Conservation (phyloP, 1,284 basidiomycete species). For the Wallemia hederae region DNA sequence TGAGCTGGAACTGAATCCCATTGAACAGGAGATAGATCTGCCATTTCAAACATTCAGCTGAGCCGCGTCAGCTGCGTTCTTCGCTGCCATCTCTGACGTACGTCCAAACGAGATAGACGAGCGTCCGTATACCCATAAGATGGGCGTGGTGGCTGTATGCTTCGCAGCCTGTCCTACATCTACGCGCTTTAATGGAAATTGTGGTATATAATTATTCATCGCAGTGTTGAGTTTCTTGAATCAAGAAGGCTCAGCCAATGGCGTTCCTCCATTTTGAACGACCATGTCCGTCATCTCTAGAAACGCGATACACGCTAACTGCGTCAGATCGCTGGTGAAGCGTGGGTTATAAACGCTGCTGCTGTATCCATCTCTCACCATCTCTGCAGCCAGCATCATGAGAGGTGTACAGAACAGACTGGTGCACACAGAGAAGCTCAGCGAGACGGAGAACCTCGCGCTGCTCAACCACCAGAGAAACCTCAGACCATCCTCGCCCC, state of each 20-base stretch:
- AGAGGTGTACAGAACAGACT: not conserved
- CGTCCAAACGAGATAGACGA: not conserved
- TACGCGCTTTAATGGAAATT: not conserved
- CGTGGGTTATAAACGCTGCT: not conserved
- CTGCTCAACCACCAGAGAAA: constrained; percentile 67
- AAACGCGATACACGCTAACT: not conserved
- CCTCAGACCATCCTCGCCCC: constrained; percentile 58
- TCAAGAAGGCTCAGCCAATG: not conserved
- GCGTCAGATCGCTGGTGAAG: not conserved
- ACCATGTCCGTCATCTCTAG: not conserved
- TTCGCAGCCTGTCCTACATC: not conserved
- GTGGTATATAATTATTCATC: too few relatives aligned
- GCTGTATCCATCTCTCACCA: too few relatives aligned
- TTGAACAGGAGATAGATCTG: not conserved
- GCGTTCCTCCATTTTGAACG: not conserved
- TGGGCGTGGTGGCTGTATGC: not conserved
- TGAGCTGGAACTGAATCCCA: not conserved
- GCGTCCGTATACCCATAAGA: not conserved
- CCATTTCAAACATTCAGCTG: not conserved
- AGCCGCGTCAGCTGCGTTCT: not conserved
- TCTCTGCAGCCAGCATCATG: not conserved
- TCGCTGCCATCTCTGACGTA: not conserved
- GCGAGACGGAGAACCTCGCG: constrained; percentile 25
- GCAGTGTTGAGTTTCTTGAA: not conserved
- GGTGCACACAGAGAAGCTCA: constrained; percentile 31